phyloP scores from a whole-genome alignment of 2,329 filamentous ascomycete genomes.

The Fusarium pseudoanthophilum region DNA sequence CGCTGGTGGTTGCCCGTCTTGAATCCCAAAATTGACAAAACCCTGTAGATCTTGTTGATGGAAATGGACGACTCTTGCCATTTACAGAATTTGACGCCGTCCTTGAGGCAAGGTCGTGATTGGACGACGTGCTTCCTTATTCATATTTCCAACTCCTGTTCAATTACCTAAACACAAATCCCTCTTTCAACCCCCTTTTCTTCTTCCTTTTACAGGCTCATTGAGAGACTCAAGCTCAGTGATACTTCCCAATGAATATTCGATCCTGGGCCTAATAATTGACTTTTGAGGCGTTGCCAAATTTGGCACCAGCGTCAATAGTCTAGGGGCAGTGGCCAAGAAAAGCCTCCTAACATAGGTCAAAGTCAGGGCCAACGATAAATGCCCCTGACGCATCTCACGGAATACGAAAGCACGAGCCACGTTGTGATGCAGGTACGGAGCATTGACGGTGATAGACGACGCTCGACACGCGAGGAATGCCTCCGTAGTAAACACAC shows the following conservation, averaged over 20 bases:
- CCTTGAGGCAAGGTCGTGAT: slow-evolving; percentile 3
- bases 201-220: not conserved
- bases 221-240: not conserved
- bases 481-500: slow-evolving; percentile 13
- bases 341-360: not conserved
- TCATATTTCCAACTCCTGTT: slow-evolving; percentile 1
- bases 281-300: slow-evolving; percentile 13
- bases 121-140: slow-evolving; percentile 2
- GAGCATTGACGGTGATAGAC: slow-evolving; percentile 14
- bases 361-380: slow-evolving; percentile 12
- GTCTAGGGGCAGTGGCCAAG: slow-evolving; percentile 33
- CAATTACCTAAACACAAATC: not conserved
- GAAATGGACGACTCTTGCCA: slow-evolving; percentile 31
- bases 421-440: slow-evolving; percentile 43
- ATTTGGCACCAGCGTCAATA: slow-evolving; percentile 25
- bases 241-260: not conserved
- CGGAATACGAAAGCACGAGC: slow-evolving; percentile 44
- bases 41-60: slow-evolving; percentile 35
- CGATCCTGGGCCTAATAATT: slow-evolving; percentile 9
- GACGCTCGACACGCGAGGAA: slow-evolving; percentile 9
- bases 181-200: not conserved
- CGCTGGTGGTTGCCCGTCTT: slow-evolving; percentile 7
- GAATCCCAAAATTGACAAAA: slow-evolving; percentile 28
- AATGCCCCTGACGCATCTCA: slow-evolving; percentile 38
- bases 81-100: slow-evolving; percentile 30